Percentiles rank a stretch among this genome's conserved stretches.
Evolutionary conservation across 768 basidiomycete genomes (phyloP).

Genomic region (Lentinula lateritia): DNA sequence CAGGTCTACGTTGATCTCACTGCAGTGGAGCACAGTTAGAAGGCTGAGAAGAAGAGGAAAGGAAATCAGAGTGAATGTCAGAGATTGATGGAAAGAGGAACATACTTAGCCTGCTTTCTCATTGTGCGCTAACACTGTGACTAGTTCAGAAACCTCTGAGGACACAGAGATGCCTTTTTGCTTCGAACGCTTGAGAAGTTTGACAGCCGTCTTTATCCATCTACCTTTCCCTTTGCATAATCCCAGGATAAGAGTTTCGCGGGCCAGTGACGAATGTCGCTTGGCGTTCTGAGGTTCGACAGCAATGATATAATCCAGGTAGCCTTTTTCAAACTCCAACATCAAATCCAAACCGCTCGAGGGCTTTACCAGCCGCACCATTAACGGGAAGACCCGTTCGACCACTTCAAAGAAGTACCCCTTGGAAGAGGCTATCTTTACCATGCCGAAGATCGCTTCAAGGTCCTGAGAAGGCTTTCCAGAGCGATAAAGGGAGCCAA

Average conservation of each 20-base stretch:
- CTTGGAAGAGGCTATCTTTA: constrained; percentile 5
- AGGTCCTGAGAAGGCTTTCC: neutral
- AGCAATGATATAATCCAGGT: neutral
- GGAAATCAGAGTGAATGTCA: neutral
- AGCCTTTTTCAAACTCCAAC: neutral
- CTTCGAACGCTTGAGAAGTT: neutral
- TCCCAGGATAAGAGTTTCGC: neutral
- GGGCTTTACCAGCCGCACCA: neutral
- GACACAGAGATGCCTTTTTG: neutral
- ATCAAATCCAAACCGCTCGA: neutral
- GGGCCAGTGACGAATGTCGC: neutral
- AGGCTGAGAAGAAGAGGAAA: neutral
- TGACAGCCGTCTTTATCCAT: neutral
- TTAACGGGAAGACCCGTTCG: neutral
- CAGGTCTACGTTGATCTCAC: neutral
- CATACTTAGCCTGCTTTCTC: neutral
- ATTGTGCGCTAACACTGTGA: neutral
- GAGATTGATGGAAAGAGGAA: neutral
- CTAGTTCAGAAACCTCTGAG: neutral
- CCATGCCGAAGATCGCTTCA: neutral
- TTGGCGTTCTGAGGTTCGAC: neutral
- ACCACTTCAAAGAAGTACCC: neutral
- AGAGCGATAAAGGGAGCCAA: neutral
- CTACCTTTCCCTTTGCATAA: neutral
- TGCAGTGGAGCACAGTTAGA: neutral